Conservation (phyloP, 2,329 filamentous ascomycete genomes). For the Colletotrichum echinochloae region DNA sequence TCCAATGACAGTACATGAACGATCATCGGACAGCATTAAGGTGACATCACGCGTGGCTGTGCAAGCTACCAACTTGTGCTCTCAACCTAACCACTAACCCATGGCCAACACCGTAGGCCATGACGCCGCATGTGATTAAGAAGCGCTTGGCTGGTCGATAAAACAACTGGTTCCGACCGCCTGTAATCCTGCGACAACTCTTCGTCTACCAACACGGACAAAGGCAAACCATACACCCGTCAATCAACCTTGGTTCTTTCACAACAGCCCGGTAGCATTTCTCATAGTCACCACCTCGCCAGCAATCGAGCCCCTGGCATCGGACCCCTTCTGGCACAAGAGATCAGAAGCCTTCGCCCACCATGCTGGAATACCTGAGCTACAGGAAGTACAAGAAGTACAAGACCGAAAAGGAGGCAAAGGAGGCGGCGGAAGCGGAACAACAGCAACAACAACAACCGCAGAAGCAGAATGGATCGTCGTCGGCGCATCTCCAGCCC, state of each 20-base stretch:
- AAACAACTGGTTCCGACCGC: constrained; percentile 32
- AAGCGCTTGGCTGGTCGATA: constrained; percentile 35
- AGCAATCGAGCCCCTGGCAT: no score
- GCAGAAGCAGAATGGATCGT: constrained; percentile 35
- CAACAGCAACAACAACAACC: constrained; percentile 38
- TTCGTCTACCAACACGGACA: neutral
- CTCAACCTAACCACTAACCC: constrained; percentile 15
- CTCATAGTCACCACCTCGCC: constrained; percentile 45
- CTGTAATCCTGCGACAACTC: neutral
- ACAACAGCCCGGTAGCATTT: constrained; percentile 5
- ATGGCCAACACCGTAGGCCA: constrained; percentile 20
- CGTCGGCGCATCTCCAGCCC: constrained; percentile 17
- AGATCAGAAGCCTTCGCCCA: constrained; percentile 1
- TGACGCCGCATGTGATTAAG: constrained; percentile 39
- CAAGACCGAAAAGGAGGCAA: constrained; percentile 61
- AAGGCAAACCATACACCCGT: neutral
- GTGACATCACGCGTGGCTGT: constrained; percentile 43
- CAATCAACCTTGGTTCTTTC: neutral
- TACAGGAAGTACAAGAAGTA: constrained; percentile 74
- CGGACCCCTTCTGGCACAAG: neutral
- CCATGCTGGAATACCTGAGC: constrained; percentile 73
- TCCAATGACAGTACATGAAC: constrained; percentile 28
- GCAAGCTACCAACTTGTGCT: constrained; percentile 32
- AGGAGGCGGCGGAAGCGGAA: constrained; percentile 44
- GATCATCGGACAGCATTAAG: constrained; percentile 28